These are phyloP conservation scores for Trichoderma simmonsii DNA, from an alignment of 2,329 filamentous ascomycete species.

Conservation along the genomic window DNA sequence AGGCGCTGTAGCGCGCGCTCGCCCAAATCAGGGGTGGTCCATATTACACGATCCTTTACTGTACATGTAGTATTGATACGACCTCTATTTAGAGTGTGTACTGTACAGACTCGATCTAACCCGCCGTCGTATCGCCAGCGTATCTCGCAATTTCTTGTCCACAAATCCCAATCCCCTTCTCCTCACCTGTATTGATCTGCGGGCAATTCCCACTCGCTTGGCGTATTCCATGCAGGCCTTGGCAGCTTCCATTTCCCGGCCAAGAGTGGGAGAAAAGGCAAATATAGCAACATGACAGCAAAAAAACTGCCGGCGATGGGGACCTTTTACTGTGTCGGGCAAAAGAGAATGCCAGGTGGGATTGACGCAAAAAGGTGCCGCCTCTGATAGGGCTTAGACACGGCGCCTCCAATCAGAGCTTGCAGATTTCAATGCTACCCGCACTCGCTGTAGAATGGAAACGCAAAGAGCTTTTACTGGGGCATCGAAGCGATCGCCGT, in stretches of 20 bases:
- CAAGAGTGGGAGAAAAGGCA: neutral
- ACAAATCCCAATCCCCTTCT: neutral
- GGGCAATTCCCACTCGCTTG: neutral
- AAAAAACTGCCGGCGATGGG: neutral
- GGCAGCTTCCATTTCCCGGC: neutral
- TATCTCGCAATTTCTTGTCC: neutral
- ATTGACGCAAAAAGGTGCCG: neutral
- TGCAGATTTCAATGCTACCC: neutral
- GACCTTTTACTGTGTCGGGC: neutral
- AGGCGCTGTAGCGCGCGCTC: neutral
- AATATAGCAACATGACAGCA: neutral
- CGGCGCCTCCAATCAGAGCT: neutral
- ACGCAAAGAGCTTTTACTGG: neutral
- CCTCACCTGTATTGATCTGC: neutral
- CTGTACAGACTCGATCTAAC: no score
- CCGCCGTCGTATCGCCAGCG: neutral
- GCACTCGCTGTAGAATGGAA: neutral
- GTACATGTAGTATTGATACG: neutral
- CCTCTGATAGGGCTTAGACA: neutral
- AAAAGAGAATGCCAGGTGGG: neutral
- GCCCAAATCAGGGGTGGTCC: neutral
- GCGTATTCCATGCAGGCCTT: neutral
- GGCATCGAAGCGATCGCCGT: neutral
- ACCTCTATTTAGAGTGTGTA: neutral
- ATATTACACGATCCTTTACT: neutral